Percentiles rank a stretch among this genome's conserved stretches.
Conservation (phyloP, 2,329 filamentous ascomycete species). For the Phialophora expanda region DNA sequence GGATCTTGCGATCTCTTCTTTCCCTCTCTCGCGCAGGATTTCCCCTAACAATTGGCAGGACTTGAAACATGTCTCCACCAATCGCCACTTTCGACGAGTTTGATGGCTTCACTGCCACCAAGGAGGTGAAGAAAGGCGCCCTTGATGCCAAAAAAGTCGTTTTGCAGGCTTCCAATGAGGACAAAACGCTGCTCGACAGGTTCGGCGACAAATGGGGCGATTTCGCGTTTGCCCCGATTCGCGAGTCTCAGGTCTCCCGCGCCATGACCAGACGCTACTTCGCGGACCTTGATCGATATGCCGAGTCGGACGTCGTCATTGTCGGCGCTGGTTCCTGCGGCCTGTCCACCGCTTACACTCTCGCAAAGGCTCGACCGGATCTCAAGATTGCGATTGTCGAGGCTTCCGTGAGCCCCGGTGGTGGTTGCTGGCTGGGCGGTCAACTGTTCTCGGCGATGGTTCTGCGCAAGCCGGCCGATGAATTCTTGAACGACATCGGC, state of each 20-base stretch:
- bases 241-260: conserved; percentile 88
- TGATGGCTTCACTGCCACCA: conserved; percentile 39
- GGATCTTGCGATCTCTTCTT: conserved; percentile 81
- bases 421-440: conserved; percentile 89
- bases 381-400: conserved; percentile 91
- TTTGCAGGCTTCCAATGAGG: conserved; percentile 43
- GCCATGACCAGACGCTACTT: conserved; percentile 96
- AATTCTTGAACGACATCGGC: conserved; percentile 79
- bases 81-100: conserved; percentile 65
- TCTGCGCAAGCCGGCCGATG: conserved; percentile 89
- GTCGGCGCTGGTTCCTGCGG: conserved; percentile 89
- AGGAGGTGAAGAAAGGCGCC: conserved; percentile 43
- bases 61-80: conserved; percentile 75
- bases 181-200: conserved; percentile 63
- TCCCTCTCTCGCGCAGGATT: conserved; percentile 32
- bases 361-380: conserved; percentile 82
- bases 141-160: conserved; percentile 53
- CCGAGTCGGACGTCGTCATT: conserved; percentile 93
- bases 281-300: conserved; percentile 82
- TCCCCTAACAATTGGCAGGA: conserved; percentile 40
- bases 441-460: conserved; percentile 96
- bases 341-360: conserved; percentile 80
- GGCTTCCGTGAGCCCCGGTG: conserved; percentile 80
- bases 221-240: conserved; percentile 84
- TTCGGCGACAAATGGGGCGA: conserved; percentile 78